These are phyloP conservation scores for Sordaria brevicollis DNA, from an alignment of 495 filamentous ascomycete genomes.

Conservation along the genomic window DNA sequence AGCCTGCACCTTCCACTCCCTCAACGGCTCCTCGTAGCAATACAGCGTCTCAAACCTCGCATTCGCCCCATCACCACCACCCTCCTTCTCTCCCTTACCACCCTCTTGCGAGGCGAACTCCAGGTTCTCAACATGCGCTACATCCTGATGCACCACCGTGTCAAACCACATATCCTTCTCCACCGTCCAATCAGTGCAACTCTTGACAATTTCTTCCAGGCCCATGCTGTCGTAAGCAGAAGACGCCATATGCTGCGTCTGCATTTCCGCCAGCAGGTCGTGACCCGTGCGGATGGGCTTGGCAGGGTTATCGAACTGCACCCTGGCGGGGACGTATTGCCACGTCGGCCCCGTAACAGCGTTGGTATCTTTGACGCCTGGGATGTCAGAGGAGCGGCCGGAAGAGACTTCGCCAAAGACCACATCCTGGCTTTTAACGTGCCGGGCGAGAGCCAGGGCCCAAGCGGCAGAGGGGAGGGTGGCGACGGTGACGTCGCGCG, in stretches of 20 bases:
- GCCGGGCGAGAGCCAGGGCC: conserved; percentile 48
- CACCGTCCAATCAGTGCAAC: conserved; percentile 15
- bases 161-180: conserved; percentile 26
- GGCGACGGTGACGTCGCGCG: conserved; percentile 44
- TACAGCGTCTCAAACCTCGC: conserved; percentile 32
- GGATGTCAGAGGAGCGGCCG: conserved; percentile 45
- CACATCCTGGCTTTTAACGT: conserved; percentile 37
- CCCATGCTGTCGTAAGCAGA: conserved; percentile 28
- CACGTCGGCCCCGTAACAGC: conserved; percentile 35
- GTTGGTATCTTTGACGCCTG: conserved; percentile 32
- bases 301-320: conserved; percentile 14
- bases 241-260: conserved; percentile 28
- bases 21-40: conserved; percentile 30
- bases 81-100: conserved; percentile 25
- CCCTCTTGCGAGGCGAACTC: conserved; percentile 24
- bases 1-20: conserved; percentile 38
- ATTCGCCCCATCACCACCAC: conserved; percentile 15
- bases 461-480: conserved; percentile 52
- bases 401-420: conserved; percentile 52
- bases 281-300: conserved; percentile 8
- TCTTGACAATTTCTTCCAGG: conserved; percentile 20
- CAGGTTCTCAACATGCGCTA: conserved; percentile 31
- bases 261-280: conserved; percentile 24
- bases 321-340: conserved; percentile 32
- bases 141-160: conserved; percentile 37